phyloP scores from a whole-genome alignment of 2,329 filamentous ascomycete species.

The Trematosphaeria pertusa region DNA sequence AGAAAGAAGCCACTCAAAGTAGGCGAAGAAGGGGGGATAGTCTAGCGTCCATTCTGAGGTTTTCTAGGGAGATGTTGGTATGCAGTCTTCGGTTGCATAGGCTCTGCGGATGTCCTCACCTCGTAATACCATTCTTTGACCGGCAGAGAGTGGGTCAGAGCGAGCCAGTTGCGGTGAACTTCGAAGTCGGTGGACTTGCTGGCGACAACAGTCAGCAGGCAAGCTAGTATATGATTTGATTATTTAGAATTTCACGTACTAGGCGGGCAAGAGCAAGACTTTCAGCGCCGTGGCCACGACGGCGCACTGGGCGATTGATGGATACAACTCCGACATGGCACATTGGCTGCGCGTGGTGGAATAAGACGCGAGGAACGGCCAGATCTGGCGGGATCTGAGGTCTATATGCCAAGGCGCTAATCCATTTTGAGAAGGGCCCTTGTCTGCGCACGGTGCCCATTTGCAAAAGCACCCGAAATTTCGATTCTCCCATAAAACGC shows the following conservation, averaged over 20 bases:
- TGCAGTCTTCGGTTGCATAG: background rate
- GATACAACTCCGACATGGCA: conserved; percentile 79
- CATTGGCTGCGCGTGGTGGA: conserved; percentile 29
- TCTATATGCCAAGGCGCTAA: too few species aligned
- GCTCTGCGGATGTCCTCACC: conserved; percentile 47
- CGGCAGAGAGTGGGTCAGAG: conserved; percentile 89
- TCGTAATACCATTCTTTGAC: conserved; percentile 94
- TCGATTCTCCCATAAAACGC: too few species aligned
- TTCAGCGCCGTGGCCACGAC: conserved; percentile 88
- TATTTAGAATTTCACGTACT: conserved; percentile 67
- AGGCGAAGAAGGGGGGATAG: conserved; percentile 97
- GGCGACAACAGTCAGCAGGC: conserved; percentile 36
- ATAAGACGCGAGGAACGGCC: conserved; percentile 20
- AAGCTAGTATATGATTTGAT: conserved; percentile 4
- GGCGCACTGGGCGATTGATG: conserved; percentile 87
- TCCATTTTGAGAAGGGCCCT: too few species aligned
- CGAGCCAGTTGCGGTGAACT: conserved; percentile 98
- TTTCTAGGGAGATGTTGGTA: conserved; percentile 58
- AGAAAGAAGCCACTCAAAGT: conserved; percentile 92
- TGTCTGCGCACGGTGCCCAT: too few species aligned
- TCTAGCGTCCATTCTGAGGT: conserved; percentile 99
- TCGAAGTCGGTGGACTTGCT: conserved; percentile 99
- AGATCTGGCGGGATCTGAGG: conserved; percentile 12
- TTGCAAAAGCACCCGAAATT: too few species aligned
- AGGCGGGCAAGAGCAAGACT: conserved; percentile 89